A percentile compares a stretch with the other conserved stretches of the same genome.
These are phyloP conservation scores for Clonostachys rosea DNA, from an alignment of 2,329 filamentous ascomycete species.

Conservation along the genomic window DNA sequence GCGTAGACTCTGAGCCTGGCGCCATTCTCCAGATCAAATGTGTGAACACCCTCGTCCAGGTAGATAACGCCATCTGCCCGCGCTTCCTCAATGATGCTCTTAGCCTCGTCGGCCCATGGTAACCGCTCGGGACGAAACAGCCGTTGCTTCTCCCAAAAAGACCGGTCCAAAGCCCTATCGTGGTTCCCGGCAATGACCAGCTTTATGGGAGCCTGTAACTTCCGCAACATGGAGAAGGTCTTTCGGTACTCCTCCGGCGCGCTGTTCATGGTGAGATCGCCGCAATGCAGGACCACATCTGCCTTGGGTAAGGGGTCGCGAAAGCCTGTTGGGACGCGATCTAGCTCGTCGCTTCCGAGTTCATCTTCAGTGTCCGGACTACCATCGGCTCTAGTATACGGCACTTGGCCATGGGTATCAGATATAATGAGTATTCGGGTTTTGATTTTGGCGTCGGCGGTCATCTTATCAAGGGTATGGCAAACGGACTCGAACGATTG, in stretches of 20 bases:
- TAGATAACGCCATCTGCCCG: constrained; percentile 34
- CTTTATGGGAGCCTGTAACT: constrained; percentile 42
- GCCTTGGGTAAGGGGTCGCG: constrained; percentile 21
- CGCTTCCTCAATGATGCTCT: constrained; percentile 29
- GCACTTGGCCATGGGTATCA: constrained; percentile 25
- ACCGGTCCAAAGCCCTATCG: constrained; percentile 36
- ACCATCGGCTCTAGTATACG: constrained; percentile 6
- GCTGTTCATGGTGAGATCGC: constrained; percentile 41
- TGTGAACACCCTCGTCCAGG: constrained; percentile 41
- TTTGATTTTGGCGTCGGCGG: constrained; percentile 13
- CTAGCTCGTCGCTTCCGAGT: constrained; percentile 7
- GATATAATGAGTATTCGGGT: constrained; percentile 32
- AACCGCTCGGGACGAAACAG: neutral
- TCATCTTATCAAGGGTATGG: neutral
- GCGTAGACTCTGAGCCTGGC: constrained; percentile 43
- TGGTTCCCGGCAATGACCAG: constrained; percentile 52
- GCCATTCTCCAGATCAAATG: constrained; percentile 43
- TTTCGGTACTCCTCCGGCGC: constrained; percentile 30
- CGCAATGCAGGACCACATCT: constrained; percentile 48
- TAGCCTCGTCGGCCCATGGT: constrained; percentile 6
- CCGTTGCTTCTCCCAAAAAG: constrained; percentile 4
- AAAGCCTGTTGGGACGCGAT: constrained; percentile 16
- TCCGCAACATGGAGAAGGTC: constrained; percentile 33
- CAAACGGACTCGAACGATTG: no score
- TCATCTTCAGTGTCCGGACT: constrained; percentile 12